Base-by-base conservation (phyloP, 164 flowering plant genomes). In the Sedum album region DNA sequence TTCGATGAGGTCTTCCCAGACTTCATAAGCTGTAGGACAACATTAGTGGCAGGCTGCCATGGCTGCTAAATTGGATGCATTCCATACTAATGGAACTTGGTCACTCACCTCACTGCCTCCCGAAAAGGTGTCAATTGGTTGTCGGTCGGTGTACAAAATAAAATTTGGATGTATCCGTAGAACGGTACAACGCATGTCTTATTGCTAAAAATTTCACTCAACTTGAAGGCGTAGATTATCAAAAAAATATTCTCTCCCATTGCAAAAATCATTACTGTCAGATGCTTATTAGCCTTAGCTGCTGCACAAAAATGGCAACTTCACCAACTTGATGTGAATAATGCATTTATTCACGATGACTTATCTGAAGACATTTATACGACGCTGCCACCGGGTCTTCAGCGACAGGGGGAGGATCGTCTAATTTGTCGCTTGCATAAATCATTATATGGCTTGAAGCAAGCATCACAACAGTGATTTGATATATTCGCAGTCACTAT, bases 11-110 rank as follows among this genome's bases (percentile, higher is more conserved):
- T 26, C 33, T 14, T 60, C 63, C 63, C 63, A 60, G 9, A 60
- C 63, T 60, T 60, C 63, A 60, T 21, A 17, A 31, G 63, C 8
- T 20, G 60, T 53, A 53, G n/a, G n/a, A n/a, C 46, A 41, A 41
- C 46, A 11, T 41, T 11, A 41, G 46, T 41, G 46, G 46, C 11
- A 41, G 11, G 46, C 46, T 7, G 15, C 46, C 2, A 2, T 41
- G 46, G 2, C 2, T 41, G 46, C 46, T 41, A 2, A 41, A 41
- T 13, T 41, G 15, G 46, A 41, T 2, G 46, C 46, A 41, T 41
- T 41, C 2, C 15, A 41, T 7, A 15, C 15, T 41, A 41, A 41
- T 5, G 46, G 46, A 2, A 41, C 46, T 11, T 41, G 46, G 46
- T 8, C 46, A 41, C 46, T 41, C 11, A 14, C 46, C 15, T 41